Base-by-base conservation (phyloP, 192 early-diverging fungal genomes). In the Linderina pennispora region DNA sequence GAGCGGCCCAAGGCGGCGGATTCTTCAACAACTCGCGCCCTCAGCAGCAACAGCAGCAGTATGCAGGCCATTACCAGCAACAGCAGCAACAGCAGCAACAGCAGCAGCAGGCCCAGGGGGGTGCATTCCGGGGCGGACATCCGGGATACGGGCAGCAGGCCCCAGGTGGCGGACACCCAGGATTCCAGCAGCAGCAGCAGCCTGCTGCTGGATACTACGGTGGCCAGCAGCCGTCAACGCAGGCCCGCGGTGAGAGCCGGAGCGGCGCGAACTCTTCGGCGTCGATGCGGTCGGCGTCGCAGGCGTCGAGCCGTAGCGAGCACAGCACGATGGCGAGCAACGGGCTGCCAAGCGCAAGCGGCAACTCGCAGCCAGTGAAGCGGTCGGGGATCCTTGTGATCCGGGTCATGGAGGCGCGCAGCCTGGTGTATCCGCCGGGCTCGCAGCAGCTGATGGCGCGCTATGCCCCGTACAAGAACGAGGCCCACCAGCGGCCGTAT, bases 331-430 rank as follows among this genome's bases (percentile, higher is more conserved):
- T 65, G 26, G 48, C 62, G n/a, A 55, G 59, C 22, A 69, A 62
- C 35, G 65, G 65, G 18, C 63, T 65, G 47, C 63, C 66, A 25
- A 63, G 66, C 42, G 50, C 48, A 14, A 70, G 18, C 46, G 51
- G 59, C 36, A 18, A 34, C 36, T 42, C 42, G 15, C 43, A 40
- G 16, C 53, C 54, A 4, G 62, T 65, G 45, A 66, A 65, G 53
- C 71, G 74, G 43, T 54, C 73, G 11, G 88, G 88, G 23, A 61
- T 86, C 16, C 74, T 94, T n/a, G 62, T 87, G 39, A 87, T 94
- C 51, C 80, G 85, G 34, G 80, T 94, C 2, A 77, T 88, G 52
- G 91, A 94, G 51, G 88, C 86, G 2, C 76, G 82, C 28, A 83
- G 78, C 41, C 71, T 94, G 54, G 78, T 81, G 35, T 71, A 82